Percentiles rank a stretch among this genome's conserved stretches.
phyloP scores from a whole-genome alignment of 768 basidiomycete species.

The Suillus occidentalis region DNA sequence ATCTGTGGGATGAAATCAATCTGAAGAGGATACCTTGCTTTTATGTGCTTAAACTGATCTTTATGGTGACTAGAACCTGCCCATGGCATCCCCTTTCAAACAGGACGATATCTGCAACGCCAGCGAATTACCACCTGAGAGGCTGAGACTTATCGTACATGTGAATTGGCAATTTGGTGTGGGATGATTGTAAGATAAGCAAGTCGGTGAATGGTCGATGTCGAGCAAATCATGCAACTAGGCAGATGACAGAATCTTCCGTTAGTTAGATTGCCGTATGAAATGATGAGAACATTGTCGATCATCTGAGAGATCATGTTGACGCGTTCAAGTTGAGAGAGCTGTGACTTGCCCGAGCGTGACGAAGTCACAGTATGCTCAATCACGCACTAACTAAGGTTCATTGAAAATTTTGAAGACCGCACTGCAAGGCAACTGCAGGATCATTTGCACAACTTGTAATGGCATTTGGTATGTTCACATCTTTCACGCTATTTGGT shows the following conservation, averaged over 20 bases:
- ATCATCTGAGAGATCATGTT: neutral
- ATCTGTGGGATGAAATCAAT: neutral
- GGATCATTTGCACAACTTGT: neutral
- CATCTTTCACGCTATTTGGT: neutral
- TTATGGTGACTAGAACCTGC: neutral
- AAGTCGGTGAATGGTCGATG: neutral
- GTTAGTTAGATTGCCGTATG: no score
- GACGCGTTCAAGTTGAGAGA: no score
- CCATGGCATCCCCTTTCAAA: neutral
- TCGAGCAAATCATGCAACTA: neutral
- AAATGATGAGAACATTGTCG: neutral
- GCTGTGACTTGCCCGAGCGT: neutral
- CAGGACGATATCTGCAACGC: neutral
- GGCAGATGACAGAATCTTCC: no score
- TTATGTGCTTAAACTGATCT: neutral
- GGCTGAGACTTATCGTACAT: neutral
- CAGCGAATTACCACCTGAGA: neutral
- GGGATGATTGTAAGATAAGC: neutral
- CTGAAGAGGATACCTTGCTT: neutral
- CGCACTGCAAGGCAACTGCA: neutral
- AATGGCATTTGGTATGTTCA: conserved; percentile 38
- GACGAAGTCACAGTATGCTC: neutral
- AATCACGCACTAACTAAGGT: neutral
- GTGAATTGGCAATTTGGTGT: neutral
- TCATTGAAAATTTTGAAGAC: conserved; percentile 1